Base-by-base conservation (phyloP, 179 eudicot species). In the Silene vulgaris region DNA sequence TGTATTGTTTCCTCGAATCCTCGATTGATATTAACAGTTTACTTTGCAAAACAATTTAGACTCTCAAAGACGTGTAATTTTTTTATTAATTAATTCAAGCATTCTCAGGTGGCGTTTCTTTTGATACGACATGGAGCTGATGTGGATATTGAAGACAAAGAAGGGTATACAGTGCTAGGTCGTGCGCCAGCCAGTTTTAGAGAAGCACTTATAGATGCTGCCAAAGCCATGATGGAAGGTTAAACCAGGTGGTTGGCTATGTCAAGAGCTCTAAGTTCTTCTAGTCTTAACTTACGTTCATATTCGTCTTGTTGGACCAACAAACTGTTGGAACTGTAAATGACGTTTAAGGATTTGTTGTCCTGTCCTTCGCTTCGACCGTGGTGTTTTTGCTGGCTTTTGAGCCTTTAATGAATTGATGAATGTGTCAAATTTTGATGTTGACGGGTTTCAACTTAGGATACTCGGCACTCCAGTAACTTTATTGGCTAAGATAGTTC, bases 71-170 rank as follows among this genome's bases (percentile, higher is more conserved):
- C 32, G 16, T 23, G 16, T 23, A 21, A 4, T 28, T 2, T 29
- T 66, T 66, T 7, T 32, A 5, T 12, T 66, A 19, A 43, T 52
- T 0, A 23, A 4, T 26, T 6, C 40, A 5, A 19, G 64, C 72
- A 68, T 13, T 74, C 60, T 29, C 89, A 93, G 95, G 90, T 87
- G 37, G 89, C 97, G 65, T 85, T 93, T 69, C 88, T 88, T 61
- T 84, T 95, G 66, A 86, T 95, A 76, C 88, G 99, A 80, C 99
- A 95, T 79, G 97, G 97, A 77, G 99, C 99, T 43, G 86, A 93
- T 84, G 97, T 95, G 73, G 97, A 95, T 79, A 64, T 89, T 8
- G 88, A 89, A 84, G 99, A 95, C 84, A 90, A 90, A 76, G 97
- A 95, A 89, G 99, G 95, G 65, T 95, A 88, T 84, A 95, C 97